Conservation (phyloP, 352 stramenopile species). For the Pythium monospermum region DNA sequence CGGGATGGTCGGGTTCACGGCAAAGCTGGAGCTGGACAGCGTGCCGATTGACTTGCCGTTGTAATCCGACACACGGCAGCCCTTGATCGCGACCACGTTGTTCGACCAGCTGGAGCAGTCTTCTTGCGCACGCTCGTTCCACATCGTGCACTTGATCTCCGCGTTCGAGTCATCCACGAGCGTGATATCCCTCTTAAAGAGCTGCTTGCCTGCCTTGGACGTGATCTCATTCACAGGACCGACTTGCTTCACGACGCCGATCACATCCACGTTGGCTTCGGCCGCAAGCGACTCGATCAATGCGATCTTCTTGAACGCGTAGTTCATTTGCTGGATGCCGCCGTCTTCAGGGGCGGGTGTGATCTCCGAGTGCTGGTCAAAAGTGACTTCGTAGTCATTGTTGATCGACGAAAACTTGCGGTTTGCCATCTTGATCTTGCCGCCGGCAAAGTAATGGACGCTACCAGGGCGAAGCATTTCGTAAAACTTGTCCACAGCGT, state of each 20-base stretch:
- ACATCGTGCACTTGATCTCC: not conserved
- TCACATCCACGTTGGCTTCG: constrained; percentile 92
- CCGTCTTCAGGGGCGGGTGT: constrained; percentile 83
- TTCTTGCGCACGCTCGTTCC: constrained; percentile 82
- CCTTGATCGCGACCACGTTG: constrained; percentile 95
- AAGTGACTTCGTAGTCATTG: constrained; percentile 98
- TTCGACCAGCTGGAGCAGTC: constrained; percentile 84
- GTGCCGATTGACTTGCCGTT: constrained; percentile 90
- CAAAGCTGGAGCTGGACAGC: constrained; percentile 70
- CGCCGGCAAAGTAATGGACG: constrained; percentile 95
- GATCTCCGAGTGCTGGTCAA: constrained; percentile 96
- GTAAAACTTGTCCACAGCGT: constrained; percentile 97
- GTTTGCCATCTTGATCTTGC: constrained; percentile 97
- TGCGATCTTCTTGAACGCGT: constrained; percentile 94
- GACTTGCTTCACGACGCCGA: constrained; percentile 94
- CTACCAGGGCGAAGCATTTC: constrained; percentile 77
- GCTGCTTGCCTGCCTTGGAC: constrained; percentile 93
- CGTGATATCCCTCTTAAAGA: constrained; percentile 96
- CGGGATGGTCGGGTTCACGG: constrained; percentile 82
- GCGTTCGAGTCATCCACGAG: constrained; percentile 92
- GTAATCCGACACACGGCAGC: constrained; percentile 93
- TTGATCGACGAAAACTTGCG: constrained; percentile 96
- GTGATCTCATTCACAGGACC: constrained; percentile 90
- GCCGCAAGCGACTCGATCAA: constrained; percentile 85
- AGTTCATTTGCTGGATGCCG: constrained; percentile 88